Evolutionary conservation across 345 rosid genomes (phyloP).

Genomic region (Alliaria petiolata): DNA sequence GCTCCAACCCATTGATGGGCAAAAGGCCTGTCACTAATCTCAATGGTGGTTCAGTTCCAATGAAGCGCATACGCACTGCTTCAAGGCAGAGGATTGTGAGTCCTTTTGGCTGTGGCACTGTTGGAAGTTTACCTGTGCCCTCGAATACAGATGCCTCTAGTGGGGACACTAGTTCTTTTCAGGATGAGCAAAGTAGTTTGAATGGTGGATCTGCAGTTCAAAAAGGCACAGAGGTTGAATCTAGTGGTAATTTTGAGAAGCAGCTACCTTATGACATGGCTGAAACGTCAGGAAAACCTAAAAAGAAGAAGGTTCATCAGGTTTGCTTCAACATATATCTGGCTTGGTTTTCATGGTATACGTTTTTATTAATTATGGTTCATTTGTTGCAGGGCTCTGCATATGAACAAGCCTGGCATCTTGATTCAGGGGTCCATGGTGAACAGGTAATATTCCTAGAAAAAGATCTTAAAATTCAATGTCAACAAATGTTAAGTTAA

Average conservation of each 20-base stretch:
- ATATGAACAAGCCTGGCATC: conserved; percentile 72
- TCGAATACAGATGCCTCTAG: conserved; percentile 81
- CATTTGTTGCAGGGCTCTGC: conserved; percentile 61
- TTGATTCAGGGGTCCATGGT: conserved; percentile 50
- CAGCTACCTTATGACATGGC: conserved; percentile 61
- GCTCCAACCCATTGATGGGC: conserved; percentile 50
- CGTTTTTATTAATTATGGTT: background rate
- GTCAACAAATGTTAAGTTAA: background rate
- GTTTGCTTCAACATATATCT: conserved; percentile 36
- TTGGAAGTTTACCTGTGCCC: conserved; percentile 45
- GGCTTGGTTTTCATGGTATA: conserved; percentile 1
- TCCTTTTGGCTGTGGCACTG: conserved; percentile 43
- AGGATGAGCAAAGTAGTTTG: conserved; percentile 74
- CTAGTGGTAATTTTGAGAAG: conserved; percentile 58
- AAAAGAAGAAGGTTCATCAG: conserved; percentile 66
- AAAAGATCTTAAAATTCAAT: conserved; percentile 3
- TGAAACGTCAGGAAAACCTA: conserved; percentile 67
- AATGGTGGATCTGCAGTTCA: conserved; percentile 63
- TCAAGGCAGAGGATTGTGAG: conserved; percentile 69
- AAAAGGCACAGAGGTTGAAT: conserved; percentile 78
- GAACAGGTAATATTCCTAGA: conserved; percentile 54
- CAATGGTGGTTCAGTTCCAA: conserved; percentile 57
- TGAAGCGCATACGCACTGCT: conserved; percentile 82
- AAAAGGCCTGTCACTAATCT: conserved; percentile 63
- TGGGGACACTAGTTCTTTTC: conserved; percentile 93